Evolutionary conservation across 176 grass and related monocot species (phyloP), one percentile per base, ranked within the genome.

Genomic region (Metroxylon sagu): DNA sequence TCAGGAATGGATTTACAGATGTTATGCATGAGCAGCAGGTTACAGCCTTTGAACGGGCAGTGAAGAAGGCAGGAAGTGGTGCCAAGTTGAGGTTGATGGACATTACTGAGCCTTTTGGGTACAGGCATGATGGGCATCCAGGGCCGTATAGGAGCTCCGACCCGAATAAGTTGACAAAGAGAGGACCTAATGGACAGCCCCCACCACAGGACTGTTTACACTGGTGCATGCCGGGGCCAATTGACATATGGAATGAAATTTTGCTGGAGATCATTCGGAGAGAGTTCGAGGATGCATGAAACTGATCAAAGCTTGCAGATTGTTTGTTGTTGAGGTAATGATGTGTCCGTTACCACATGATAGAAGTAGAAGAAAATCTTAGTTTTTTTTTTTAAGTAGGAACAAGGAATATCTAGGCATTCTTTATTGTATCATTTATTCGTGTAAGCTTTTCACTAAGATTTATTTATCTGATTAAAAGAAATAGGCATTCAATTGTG

Each of bases 201-300:
- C 92, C 84, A 6, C 92, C 92, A 21, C 87, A 97, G 52, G 92
- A 97, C 82, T 97, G 87, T 63, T 60, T 97, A 30, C 92, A 91
- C 55, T 91, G 92, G 92, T 97, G 92, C 75, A 97, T 97, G 92
- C 92, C 92, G 52, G 93, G 93, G 52, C 84, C 87, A 4, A 76
- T 98, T 18, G 87, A 98, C 69, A 81, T 66, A 54, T 98, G 93
- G 84, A 98, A 98, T 50, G 93, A 98, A 69, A 80, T 98, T 63
- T 39, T 98, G 72, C 66, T 98, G 63, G 84, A 92, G 81, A 82
- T 70, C 53, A 92, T 98, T 55, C 56, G 59, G 56, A 89, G 79
- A 72, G 56, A 98, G 27, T 78, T 85, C 2, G 73, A 85, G 50
- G 74, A 17, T 54, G 60, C 62, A 23, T 60, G 59, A 71, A 88